phyloP scores from a whole-genome alignment of 768 basidiomycete species.

The Strobilomyces echinocephalus region DNA sequence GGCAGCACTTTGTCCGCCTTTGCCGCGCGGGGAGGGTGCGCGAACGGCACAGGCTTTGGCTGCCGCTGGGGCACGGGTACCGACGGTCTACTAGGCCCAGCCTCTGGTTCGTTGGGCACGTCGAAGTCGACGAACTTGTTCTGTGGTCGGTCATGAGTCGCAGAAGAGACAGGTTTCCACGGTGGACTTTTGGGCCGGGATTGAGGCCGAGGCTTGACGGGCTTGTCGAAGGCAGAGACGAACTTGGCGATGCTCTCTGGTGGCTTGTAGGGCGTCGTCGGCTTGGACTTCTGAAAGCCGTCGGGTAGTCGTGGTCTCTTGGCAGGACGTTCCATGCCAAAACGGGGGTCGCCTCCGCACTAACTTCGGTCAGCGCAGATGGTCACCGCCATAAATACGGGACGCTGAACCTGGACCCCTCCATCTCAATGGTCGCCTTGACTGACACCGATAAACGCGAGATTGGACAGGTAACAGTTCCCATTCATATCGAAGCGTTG shows the following conservation, averaged over 20 bases:
- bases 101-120: not conserved
- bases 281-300: constrained; percentile 25
- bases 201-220: not conserved
- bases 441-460: constrained; percentile 39
- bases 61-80: too few relatives aligned
- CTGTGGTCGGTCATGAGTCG: constrained; percentile 13
- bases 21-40: too few relatives aligned
- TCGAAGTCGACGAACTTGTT: constrained; percentile 20
- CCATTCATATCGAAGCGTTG: not conserved
- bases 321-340: constrained; percentile 8
- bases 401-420: too few relatives aligned
- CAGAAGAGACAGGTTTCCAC: constrained; percentile 1
- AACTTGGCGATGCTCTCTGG: constrained; percentile 25
- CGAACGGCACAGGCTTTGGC: too few relatives aligned
- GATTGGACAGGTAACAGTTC: constrained; percentile 39
- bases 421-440: constrained; percentile 22
- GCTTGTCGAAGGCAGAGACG: constrained; percentile 24
- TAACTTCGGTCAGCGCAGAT: not conserved
- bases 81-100: not conserved
- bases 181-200: not conserved
- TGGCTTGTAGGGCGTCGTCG: constrained; percentile 21
- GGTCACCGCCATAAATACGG: too few relatives aligned
- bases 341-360: not conserved
- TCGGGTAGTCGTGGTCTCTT: constrained; percentile 22
- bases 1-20: too few relatives aligned